Percentiles rank a stretch among this genome's conserved stretches.
These are phyloP conservation scores for Davidsoniella virescens DNA, from an alignment of 2,329 filamentous ascomycete genomes.

Conservation along the genomic window DNA sequence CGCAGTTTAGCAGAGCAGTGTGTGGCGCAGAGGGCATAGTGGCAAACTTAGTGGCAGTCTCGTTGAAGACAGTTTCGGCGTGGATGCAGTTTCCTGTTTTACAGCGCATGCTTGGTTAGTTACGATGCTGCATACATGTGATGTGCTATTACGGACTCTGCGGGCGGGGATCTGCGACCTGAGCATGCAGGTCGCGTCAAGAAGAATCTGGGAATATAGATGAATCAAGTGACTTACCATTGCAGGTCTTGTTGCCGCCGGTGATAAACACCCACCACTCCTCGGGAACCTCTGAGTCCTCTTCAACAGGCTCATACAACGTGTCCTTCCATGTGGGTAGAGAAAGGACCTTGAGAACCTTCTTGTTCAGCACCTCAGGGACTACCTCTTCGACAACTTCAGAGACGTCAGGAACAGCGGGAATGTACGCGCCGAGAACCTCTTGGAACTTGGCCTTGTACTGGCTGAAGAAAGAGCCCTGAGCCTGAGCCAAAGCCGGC, in stretches of 20 bases:
- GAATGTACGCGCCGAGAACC: slow-evolving; percentile 41
- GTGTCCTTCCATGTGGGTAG: slow-evolving; percentile 56
- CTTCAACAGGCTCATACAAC: slow-evolving; percentile 44
- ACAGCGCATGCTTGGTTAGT: slow-evolving; percentile 11
- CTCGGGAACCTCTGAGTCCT: slow-evolving; percentile 45
- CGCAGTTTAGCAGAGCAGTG: slow-evolving; percentile 57
- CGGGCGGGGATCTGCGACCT: neutral
- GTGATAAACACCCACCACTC: slow-evolving; percentile 64
- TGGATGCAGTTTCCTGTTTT: slow-evolving; percentile 43
- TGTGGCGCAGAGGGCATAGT: slow-evolving; percentile 45
- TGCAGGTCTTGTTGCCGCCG: slow-evolving; percentile 68
- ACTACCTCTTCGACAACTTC: slow-evolving; percentile 28
- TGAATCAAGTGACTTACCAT: slow-evolving; percentile 27
- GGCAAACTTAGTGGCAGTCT: slow-evolving; percentile 48
- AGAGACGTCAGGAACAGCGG: slow-evolving; percentile 25
- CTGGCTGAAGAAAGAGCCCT: slow-evolving; percentile 34
- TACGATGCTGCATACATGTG: slow-evolving; percentile 3
- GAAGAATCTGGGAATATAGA: neutral
- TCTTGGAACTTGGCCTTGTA: slow-evolving; percentile 48
- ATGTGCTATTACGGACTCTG: neutral
- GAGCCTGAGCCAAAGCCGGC: slow-evolving; percentile 38
- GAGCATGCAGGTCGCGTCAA: neutral
- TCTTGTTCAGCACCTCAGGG: slow-evolving; percentile 19
- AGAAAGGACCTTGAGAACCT: slow-evolving; percentile 34
- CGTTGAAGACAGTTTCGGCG: slow-evolving; percentile 50